These are phyloP conservation scores for Suillus placidus DNA, from an alignment of 768 basidiomycete species.

Conservation along the genomic window DNA sequence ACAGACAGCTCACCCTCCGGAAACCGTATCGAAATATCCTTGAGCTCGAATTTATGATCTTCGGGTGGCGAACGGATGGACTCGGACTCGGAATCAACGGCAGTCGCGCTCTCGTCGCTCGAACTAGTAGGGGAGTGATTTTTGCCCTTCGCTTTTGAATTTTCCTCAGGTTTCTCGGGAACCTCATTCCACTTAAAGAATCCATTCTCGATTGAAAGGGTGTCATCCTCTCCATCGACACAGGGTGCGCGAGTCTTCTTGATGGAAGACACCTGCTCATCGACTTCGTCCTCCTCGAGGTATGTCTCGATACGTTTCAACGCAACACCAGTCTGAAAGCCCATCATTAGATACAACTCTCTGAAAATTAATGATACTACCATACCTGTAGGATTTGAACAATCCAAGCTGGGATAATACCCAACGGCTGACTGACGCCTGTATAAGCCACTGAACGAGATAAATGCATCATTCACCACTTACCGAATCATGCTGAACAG, in stretches of 20 bases:
- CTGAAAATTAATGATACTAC: neutral
- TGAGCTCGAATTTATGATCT: constrained; percentile 44
- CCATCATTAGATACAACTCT: neutral
- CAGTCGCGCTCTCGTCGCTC: constrained; percentile 15
- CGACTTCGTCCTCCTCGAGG: constrained; percentile 64
- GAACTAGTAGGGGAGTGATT: neutral
- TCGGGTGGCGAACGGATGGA: constrained; percentile 19
- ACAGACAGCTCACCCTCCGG: constrained; percentile 50
- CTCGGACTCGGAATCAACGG: constrained; percentile 20
- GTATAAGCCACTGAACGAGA: constrained; percentile 2
- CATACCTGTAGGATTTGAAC: constrained; percentile 70
- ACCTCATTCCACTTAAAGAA: constrained; percentile 61
- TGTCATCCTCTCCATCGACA: constrained; percentile 28
- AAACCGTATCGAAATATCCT: constrained; percentile 48
- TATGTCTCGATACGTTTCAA: constrained; percentile 62
- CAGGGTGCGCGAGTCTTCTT: constrained; percentile 39
- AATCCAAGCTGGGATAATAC: constrained; percentile 78
- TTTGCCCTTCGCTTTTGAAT: constrained; percentile 26
- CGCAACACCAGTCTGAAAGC: constrained; percentile 52
- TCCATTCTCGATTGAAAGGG: constrained; percentile 53
- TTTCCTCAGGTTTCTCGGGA: constrained; percentile 34
- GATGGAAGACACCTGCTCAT: constrained; percentile 58
- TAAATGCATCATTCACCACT: constrained; percentile 15
- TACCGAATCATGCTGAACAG: constrained; percentile 85
- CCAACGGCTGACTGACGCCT: constrained; percentile 59